Conservation (phyloP, 1,284 basidiomycete species). For the Rhodofomes roseus region DNA sequence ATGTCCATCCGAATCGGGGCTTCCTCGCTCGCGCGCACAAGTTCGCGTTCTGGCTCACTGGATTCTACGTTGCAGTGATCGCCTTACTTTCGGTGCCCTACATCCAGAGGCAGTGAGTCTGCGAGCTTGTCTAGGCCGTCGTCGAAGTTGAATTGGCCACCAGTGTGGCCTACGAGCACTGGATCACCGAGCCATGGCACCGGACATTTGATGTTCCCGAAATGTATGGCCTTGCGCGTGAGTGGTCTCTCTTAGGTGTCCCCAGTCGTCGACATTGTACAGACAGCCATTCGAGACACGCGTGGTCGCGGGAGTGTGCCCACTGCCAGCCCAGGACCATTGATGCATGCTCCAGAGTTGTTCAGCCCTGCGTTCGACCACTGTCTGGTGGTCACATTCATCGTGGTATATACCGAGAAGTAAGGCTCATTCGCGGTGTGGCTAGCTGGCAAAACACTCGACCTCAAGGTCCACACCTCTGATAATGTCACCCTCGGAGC, state of each 20-base stretch:
- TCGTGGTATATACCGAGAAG: not conserved
- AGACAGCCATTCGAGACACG: too few species aligned
- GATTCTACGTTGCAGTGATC: slow-evolving; percentile 53
- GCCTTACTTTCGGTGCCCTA: slow-evolving; percentile 55
- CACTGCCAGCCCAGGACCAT: too few species aligned
- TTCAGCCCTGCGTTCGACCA: too few species aligned
- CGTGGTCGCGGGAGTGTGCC: too few species aligned
- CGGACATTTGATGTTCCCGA: slow-evolving; percentile 68
- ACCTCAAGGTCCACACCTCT: slow-evolving; percentile 65
- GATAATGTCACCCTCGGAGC: slow-evolving; percentile 83
- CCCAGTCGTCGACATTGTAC: too few species aligned
- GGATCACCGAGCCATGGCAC: slow-evolving; percentile 59
- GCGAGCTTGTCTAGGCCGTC: slow-evolving; percentile 23
- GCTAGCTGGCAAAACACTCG: slow-evolving; percentile 81
- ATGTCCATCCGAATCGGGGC: slow-evolving; percentile 9
- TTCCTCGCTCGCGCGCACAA: slow-evolving; percentile 32
- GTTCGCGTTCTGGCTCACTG: slow-evolving; percentile 42
- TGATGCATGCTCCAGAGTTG: too few species aligned
- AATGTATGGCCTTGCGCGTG: slow-evolving; percentile 80
- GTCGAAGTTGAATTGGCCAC: not conserved
- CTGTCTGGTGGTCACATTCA: slow-evolving; percentile 13
- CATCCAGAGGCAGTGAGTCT: slow-evolving; percentile 70
- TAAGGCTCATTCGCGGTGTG: too few species aligned
- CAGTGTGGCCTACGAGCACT: slow-evolving; percentile 66
- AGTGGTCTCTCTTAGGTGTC: slow-evolving; percentile 27